Evolutionary conservation across 202 grass and related monocot species (phyloP).

Genomic region (Musa balbisiana): DNA sequence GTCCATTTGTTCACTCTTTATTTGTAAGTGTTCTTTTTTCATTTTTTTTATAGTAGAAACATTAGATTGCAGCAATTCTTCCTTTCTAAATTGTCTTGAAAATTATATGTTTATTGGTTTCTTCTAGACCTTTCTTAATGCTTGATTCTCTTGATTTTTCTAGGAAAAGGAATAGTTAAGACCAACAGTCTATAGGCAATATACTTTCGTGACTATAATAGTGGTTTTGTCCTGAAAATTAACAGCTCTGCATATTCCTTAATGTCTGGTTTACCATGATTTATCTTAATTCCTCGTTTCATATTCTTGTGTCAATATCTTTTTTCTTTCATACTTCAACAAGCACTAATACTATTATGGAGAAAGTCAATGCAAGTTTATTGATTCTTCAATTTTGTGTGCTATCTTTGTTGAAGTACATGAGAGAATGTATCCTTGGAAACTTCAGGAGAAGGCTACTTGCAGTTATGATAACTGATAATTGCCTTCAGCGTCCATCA

Average conservation of each 20-base stretch:
- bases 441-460: conserved; percentile 97
- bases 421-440: conserved; percentile 94
- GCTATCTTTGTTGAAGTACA: conserved; percentile 61
- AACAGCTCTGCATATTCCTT: background rate
- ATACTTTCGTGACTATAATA: background rate
- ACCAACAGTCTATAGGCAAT: background rate
- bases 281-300: background rate
- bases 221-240: background rate
- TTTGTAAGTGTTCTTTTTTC: too few relatives aligned
- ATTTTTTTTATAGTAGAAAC: too few relatives aligned
- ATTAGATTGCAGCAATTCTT: too few relatives aligned
- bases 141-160: background rate
- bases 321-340: background rate
- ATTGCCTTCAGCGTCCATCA: conserved; percentile 79
- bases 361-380: conserved; percentile 4
- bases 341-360: background rate
- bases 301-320: background rate
- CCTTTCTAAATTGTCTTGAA: too few relatives aligned
- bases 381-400: conserved; percentile 18
- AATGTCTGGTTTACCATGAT: background rate
- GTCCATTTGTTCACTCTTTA: too few relatives aligned
- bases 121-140: too few relatives aligned
- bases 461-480: conserved; percentile 72
- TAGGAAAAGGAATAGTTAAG: background rate
- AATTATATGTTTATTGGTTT: too few relatives aligned